Conservation (phyloP, 2,329 filamentous ascomycete species). For the Pseudomassariella vexata region DNA sequence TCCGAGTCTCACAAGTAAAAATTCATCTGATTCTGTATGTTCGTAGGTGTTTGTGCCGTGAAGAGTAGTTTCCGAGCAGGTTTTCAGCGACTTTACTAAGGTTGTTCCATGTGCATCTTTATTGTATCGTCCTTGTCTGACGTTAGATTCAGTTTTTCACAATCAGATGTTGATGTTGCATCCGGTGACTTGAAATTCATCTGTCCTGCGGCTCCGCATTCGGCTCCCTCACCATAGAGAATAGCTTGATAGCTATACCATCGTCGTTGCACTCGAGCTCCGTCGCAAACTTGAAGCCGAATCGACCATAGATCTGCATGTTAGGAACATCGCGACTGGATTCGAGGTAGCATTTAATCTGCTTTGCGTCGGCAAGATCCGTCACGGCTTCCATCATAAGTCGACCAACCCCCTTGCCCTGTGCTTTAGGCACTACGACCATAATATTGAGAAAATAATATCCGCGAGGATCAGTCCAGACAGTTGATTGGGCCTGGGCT, state of each 20-base stretch:
- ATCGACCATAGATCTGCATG: slow-evolving; percentile 62
- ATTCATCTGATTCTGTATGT: too few relatives aligned
- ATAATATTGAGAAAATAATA: slow-evolving; percentile 78
- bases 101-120: too few relatives aligned
- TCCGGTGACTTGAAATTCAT: too few relatives aligned
- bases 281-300: slow-evolving; percentile 61
- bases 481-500: slow-evolving; percentile 49
- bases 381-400: slow-evolving; percentile 60
- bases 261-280: slow-evolving; percentile 63
- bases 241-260: slow-evolving; percentile 48
- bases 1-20: too few relatives aligned
- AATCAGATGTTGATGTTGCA: too few relatives aligned
- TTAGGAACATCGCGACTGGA: slow-evolving; percentile 64
- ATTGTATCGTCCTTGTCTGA: too few relatives aligned
- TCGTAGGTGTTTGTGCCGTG: too few relatives aligned
- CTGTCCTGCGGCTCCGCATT: slow-evolving; percentile 11
- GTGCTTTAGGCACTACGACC: slow-evolving; percentile 58
- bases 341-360: slow-evolving; percentile 63
- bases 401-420: slow-evolving; percentile 62
- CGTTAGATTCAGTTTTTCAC: too few relatives aligned
- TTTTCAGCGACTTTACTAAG: too few relatives aligned
- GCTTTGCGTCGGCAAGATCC: slow-evolving; percentile 56
- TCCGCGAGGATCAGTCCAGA: slow-evolving; percentile 61
- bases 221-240: slow-evolving; percentile 40
- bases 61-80: too few relatives aligned